Evolutionary conservation across 2,329 filamentous ascomycete genomes (phyloP).

Genomic region (Dothideomycetes sp.): DNA sequence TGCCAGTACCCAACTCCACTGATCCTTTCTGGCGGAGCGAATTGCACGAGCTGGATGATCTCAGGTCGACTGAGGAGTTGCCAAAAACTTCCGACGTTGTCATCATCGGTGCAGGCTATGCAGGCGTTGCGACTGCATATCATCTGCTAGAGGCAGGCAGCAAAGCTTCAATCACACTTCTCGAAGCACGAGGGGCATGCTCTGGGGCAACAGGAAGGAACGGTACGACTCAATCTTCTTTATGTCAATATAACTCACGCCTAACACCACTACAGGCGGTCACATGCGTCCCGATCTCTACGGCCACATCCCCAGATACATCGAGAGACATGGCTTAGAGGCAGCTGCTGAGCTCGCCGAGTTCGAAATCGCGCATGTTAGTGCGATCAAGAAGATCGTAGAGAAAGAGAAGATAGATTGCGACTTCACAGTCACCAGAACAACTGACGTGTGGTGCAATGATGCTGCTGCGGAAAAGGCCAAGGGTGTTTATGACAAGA

Average conservation of each 20-base stretch:
- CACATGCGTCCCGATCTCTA: constrained; percentile 34
- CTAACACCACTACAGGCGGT: constrained; percentile 29
- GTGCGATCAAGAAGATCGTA: constrained; percentile 27
- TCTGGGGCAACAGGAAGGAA: constrained; percentile 64
- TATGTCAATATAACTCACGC: too few relatives aligned
- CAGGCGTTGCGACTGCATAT: constrained; percentile 36
- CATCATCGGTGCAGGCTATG: constrained; percentile 62
- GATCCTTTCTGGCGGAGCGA: constrained; percentile 33
- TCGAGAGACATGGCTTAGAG: constrained; percentile 17
- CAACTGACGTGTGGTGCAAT: constrained; percentile 28
- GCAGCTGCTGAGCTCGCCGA: constrained; percentile 20
- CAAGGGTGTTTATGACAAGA: constrained; percentile 18
- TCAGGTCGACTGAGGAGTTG: constrained; percentile 52
- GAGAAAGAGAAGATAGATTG: constrained; percentile 32
- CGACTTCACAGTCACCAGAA: constrained; percentile 28
- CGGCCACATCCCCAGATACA: constrained; percentile 19
- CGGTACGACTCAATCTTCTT: constrained; percentile 16
- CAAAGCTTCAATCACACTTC: constrained; percentile 47
- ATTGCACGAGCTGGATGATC: constrained; percentile 35
- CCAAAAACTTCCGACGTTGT: constrained; percentile 53
- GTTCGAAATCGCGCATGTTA: constrained; percentile 27
- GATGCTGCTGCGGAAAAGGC: constrained; percentile 20
- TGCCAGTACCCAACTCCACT: neutral
- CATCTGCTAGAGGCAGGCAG: constrained; percentile 20
- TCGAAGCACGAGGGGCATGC: constrained; percentile 66